phyloP scores from a whole-genome alignment of 2,329 filamentous ascomycete species.

The Calonectria hawksworthii region DNA sequence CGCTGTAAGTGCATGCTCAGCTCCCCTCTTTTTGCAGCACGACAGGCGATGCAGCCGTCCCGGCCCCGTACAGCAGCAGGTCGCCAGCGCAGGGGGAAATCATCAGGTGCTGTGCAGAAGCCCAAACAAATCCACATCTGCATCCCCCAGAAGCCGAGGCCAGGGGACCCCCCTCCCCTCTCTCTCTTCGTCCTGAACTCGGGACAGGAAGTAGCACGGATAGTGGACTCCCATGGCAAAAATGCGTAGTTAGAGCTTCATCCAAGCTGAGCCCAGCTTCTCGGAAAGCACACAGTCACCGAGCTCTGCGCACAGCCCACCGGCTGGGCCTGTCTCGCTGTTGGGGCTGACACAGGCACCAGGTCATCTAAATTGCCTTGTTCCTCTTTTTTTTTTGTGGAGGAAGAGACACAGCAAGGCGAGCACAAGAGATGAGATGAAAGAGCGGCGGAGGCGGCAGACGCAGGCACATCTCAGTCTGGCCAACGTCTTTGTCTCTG shows the following conservation, averaged over 20 bases:
- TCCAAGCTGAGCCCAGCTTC: constrained; percentile 19
- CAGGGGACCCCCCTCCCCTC: neutral
- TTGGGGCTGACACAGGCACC: constrained; percentile 17
- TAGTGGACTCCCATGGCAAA: neutral
- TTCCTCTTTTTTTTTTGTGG: constrained; percentile 11
- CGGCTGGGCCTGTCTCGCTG: constrained; percentile 30
- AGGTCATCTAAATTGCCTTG: constrained; percentile 13
- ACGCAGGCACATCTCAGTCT: neutral
- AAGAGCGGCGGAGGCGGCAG: neutral
- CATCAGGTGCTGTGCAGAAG: constrained; percentile 39
- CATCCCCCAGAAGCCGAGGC: constrained; percentile 4
- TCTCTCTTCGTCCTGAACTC: constrained; percentile 10
- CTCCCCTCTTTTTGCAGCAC: neutral
- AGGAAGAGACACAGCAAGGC: neutral
- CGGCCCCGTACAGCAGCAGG: constrained; percentile 31
- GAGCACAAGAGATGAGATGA: neutral
- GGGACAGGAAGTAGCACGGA: constrained; percentile 14
- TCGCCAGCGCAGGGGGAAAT: constrained; percentile 38
- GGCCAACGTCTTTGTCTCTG: constrained; percentile 5
- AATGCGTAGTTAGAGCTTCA: constrained; percentile 4
- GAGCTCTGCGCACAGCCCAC: constrained; percentile 35
- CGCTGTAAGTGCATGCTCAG: constrained; percentile 3
- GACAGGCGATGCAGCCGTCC: neutral
- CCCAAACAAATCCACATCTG: constrained; percentile 23
- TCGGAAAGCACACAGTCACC: constrained; percentile 17